Base-by-base conservation (phyloP, 306 rosid genomes). In the Lagenaria siceraria region DNA sequence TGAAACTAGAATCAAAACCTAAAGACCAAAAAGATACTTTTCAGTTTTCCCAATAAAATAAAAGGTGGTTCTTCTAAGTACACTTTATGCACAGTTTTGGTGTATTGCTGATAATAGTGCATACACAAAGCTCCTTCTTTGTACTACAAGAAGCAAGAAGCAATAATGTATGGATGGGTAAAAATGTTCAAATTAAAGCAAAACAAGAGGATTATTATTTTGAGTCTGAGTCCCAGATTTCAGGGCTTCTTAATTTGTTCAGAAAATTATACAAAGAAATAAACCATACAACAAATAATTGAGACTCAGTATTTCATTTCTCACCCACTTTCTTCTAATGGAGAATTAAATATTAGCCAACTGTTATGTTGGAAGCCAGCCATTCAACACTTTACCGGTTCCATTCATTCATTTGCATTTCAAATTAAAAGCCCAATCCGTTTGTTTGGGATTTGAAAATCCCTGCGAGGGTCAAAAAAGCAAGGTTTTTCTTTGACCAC, bases 311-410 rank as follows among this genome's bases (percentile, higher is more conserved):
- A 14, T 12, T 65, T 66, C 33, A 66, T 11, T 66, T 69, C 40
- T 69, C 40, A 71, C 76, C 76, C 33, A 46, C 76, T 70, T 52
- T 70, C 3, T 21, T 24, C 10, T 3, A 21, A 42, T 42, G 7
- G 24, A 3, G 40, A 21, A 71, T 71, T 71, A 71, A 63, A 42
- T n/a, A 15, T 77, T 35, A 19, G 49, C 59, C 38, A 52, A 12
- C 68, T 29, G 48, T 75, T 42, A 12, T 27, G 38, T 75, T 56
- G 78, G 78, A 75, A 75, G 36, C 78, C 78, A 75, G 78, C 69
- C 62, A 75, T 36, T 46, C 7, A 75, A 17, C 49, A 56, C 63
- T n/a, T 13, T 31, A 38, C 18, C 77, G 15, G 15, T 73, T 17
- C 61, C 61, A 53, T 17, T 73, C 31, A 55, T 33, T 54, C 21